Base-by-base conservation (phyloP, 129 eudicot species). In the Flaveria brownii region DNA sequence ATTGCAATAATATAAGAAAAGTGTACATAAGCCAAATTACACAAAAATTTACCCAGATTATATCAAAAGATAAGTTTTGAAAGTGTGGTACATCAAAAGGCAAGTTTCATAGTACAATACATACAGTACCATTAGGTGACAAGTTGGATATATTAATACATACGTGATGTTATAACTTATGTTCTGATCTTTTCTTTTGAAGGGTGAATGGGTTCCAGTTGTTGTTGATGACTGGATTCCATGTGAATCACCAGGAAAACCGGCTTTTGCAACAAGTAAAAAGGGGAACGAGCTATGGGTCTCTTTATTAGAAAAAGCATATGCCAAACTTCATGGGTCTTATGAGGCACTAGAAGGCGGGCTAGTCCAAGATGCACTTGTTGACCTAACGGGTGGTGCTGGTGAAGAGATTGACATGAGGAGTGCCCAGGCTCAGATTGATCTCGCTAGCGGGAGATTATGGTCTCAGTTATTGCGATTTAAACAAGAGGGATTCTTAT, bases 151-250 rank as follows among this genome's bases (percentile, higher is more conserved):
- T 52, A 52, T 52, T 52, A 52, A 10, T 5, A 45, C 17, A 50
- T 25, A 55, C 33, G 23, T 59, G 25, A 61, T 12, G 51, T 28
- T 78, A 25, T 8, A 9, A 45, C 49, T 45, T 45, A 45, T 61
- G n/a, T 14, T 61, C 0, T 49, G 54, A 12, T 55, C 36, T 20
- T 57, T 56, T 46, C 18, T 60, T 71, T 22, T 46, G 43, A 75
- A 94, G 97, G 99, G 99, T 28, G 99, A 94, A 85, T 94, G 99
- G 99, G 97, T 94, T 71, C 99, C 99, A 14, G 99, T 94, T 42
- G 92, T 94, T 14, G 91, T 94, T 28, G 99, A 94, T 74, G 97
- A 94, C 82, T 94, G 99, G 99, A 89, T 94, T 72, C 99, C 99
- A 9, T 94, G 99, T 56, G 99, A 94, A 83, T 89, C 96, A 12